Evolutionary conservation across 495 filamentous ascomycete species (phyloP).

Genomic region (Aspergillus asperescens): DNA sequence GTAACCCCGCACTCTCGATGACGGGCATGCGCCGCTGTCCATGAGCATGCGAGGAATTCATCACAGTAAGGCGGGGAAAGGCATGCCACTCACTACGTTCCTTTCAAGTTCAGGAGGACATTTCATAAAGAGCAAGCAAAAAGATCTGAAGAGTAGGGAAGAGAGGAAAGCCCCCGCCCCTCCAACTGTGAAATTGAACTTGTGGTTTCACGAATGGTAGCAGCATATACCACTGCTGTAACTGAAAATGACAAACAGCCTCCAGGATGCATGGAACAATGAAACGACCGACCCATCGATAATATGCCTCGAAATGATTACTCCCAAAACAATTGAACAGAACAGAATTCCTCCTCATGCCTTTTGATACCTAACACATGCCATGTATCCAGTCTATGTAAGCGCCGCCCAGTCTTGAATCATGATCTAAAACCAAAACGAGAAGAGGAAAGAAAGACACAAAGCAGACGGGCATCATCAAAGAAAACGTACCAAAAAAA

Average conservation of each 20-base stretch:
- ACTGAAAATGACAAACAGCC: slow-evolving; percentile 24
- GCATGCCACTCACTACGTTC: no score
- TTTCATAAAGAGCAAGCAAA: background rate
- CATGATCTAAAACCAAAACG: slow-evolving; percentile 22
- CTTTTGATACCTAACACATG: slow-evolving; percentile 21
- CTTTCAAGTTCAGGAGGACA: no score
- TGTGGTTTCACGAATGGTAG: background rate
- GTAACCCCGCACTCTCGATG: background rate
- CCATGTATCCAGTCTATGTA: slow-evolving; percentile 28
- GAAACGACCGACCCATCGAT: slow-evolving; percentile 22
- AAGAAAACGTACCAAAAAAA: no score
- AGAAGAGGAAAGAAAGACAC: slow-evolving; percentile 13
- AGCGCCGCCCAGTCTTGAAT: slow-evolving; percentile 23
- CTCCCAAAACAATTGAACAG: slow-evolving; percentile 13
- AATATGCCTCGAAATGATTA: slow-evolving; percentile 28
- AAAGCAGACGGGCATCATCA: slow-evolving; percentile 6
- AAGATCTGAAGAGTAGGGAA: background rate
- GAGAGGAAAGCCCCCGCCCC: background rate
- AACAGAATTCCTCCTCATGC: slow-evolving; percentile 19
- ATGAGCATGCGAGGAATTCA: no score
- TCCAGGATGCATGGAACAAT: slow-evolving; percentile 40
- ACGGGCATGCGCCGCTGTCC: no score
- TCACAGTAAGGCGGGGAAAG: no score
- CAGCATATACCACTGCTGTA: slow-evolving; percentile 3
- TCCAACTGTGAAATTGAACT: no score